Evolutionary conservation across 805 yeast species (phyloP), one percentile per base, ranked within the genome.

Genomic region (Wickerhamomyces hampshirensis): DNA sequence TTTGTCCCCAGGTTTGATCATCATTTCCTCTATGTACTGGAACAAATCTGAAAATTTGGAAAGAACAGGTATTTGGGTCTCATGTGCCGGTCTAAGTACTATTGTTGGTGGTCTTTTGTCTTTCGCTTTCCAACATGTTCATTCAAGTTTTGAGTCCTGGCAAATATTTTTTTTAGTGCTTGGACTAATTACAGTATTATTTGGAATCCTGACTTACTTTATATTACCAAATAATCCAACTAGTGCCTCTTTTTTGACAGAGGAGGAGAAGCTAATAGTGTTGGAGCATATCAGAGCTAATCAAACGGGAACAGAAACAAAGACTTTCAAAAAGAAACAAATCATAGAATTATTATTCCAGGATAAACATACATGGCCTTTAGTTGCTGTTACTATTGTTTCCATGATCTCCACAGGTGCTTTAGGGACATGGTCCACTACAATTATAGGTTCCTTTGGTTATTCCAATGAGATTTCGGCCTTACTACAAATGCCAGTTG

Each of bases 21-120:
- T 77, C 18, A 66, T 79, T 29, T 73, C 79, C 26, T 72, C 81
- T 18, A 76, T 76, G 81, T 80, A 76, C 59, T 80, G 76, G 58
- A 69, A 71, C 26, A 70, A 69, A 37, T 51, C 62, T 5, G 79
- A 75, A 42, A 79, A 73, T 50, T 59, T 69, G 27, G 60, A 64
- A 21, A 60, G 79, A 51, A 73, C 75, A 30, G 79, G 79, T 6
- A 62, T 65, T 30, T 72, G 78, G 76, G 73, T 76, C 5, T 60
- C 73, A n/a, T 74, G 68, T 58, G 76, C 79, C 1, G 82, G 84
- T 13, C 52, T 65, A 3, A 69, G 69, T 28, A 65, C 64, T 23
- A 62, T 69, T 8, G 48, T 69, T 21, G 74, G 75, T 40, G 73
- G 74, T 4, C 33, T 68, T 16, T 52, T 69, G 11, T 66, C 74